A percentile compares a stretch with the other conserved stretches of the same genome.
Conservation (phyloP, 2,329 filamentous ascomycete genomes). For the Apiospora koreana region DNA sequence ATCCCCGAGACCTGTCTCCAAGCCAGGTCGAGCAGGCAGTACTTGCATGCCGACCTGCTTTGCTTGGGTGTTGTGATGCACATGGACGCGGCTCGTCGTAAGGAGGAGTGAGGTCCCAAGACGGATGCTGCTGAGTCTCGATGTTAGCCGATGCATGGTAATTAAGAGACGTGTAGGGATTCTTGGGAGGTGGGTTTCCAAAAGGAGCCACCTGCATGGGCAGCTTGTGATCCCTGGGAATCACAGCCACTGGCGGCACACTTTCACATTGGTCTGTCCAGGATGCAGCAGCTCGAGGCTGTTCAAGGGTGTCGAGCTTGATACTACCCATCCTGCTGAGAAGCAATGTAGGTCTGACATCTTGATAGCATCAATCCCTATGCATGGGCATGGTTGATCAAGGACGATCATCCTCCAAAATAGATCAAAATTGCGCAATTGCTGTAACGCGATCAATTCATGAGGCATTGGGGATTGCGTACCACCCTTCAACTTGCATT, state of each 20-base stretch:
- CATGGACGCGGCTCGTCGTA: conserved; percentile 2
- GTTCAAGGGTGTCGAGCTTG: not conserved
- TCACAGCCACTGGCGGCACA: not conserved
- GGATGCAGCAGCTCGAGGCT: not conserved
- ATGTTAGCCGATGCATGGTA: conserved; percentile 6
- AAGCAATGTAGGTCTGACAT: not conserved
- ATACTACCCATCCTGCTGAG: not conserved
- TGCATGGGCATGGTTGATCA: not conserved
- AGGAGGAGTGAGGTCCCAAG: conserved; percentile 1
- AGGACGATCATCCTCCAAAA: not conserved
- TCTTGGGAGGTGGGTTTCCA: not conserved
- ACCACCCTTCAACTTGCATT: not conserved
- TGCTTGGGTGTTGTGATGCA: not conserved
- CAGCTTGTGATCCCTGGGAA: not conserved
- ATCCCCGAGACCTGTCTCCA: not conserved
- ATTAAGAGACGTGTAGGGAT: not conserved
- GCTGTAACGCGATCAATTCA: not conserved
- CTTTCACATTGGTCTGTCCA: not conserved
- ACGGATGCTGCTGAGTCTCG: not conserved
- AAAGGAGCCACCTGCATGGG: not conserved
- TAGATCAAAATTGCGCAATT: not conserved
- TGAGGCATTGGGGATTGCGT: not conserved
- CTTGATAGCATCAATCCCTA: not conserved
- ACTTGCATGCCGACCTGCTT: not conserved
- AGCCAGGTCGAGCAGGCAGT: not conserved